A percentile compares a stretch with the other conserved stretches of the same genome.
These are phyloP conservation scores for Epichloe scottii DNA, from an alignment of 2,329 filamentous ascomycete genomes.

Conservation along the genomic window DNA sequence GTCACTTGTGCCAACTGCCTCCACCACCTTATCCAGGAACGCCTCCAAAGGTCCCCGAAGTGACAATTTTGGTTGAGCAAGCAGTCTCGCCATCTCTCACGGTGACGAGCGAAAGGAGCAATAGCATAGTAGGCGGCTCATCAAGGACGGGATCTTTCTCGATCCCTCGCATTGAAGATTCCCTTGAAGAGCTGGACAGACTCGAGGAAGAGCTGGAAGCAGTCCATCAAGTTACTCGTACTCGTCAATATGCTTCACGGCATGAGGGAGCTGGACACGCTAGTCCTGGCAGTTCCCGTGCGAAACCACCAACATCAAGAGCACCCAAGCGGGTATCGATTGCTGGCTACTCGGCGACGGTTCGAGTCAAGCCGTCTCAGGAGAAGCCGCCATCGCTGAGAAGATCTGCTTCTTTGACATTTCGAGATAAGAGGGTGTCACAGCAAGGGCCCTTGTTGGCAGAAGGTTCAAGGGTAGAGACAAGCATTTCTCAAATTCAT, in stretches of 20 bases:
- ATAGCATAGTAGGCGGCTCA: slow-evolving; percentile 23
- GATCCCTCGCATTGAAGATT: slow-evolving; percentile 47
- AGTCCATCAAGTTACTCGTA: slow-evolving; percentile 26
- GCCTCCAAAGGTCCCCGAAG: slow-evolving; percentile 18
- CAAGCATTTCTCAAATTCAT: slow-evolving; percentile 11
- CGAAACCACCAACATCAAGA: slow-evolving; percentile 8
- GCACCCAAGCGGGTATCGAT: slow-evolving; percentile 18
- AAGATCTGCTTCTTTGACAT: slow-evolving; percentile 28
- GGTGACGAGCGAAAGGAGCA: slow-evolving; percentile 17
- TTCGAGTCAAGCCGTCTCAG: slow-evolving; percentile 28
- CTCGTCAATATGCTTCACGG: slow-evolving; percentile 17
- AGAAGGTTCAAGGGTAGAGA: slow-evolving; percentile 8
- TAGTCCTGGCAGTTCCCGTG: neutral
- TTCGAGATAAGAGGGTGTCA: slow-evolving; percentile 17
- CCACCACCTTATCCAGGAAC: slow-evolving; percentile 14
- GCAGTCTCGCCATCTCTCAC: slow-evolving; percentile 22
- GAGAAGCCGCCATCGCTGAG: slow-evolving; percentile 27
- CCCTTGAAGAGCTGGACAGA: slow-evolving; percentile 47
- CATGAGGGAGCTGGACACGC: slow-evolving; percentile 7
- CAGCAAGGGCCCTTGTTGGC: slow-evolving; percentile 4
- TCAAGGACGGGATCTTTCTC: slow-evolving; percentile 20
- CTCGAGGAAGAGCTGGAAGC: slow-evolving; percentile 50
- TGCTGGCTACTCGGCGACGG: slow-evolving; percentile 24
- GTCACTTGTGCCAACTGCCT: neutral
- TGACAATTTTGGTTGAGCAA: slow-evolving; percentile 18